Base-by-base conservation (phyloP, 257 asterid species). In the Mentha longifolia region DNA sequence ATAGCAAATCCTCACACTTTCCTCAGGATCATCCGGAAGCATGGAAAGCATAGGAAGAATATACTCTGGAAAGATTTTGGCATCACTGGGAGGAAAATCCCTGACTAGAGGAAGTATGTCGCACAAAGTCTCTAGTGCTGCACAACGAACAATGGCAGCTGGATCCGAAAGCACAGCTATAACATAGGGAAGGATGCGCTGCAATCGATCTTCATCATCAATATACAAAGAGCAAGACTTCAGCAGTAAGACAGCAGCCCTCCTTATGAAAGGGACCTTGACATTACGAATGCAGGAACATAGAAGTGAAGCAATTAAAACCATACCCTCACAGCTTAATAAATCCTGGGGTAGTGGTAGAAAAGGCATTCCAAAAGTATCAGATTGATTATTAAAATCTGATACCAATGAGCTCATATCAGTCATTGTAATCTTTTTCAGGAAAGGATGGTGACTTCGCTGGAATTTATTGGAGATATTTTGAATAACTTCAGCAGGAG, bases 1-100 rank as follows among this genome's bases (percentile, higher is more conserved):
- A 72, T 95, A 95, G 84, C 99, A 95, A 75, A 92, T 89, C 87
- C 99, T 86, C 81, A 95, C 99, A 87, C 95, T 95, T 84, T 95
- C 99, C 85, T 95, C 99, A 2, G 99, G 89, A 84, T 95, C 99
- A 82, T 95, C 99, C 42, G 98, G 97, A 85, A 95, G 90, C 92
- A 83, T 91, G 84, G 97, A 90, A 80, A 93, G 97, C 99, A 95
- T 95, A 4, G 99, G 99, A 81, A 95, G 92, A 75, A 92, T 92
- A 79, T 95, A 95, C 79, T 95, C 99, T 0, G 99, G 99, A 77
- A 95, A 95, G 7, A 95, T 95, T 87, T 95, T 95, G 85, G 99
- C 99, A 81, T 95, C 99, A 82, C 98, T 95, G 0, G 99, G 98
- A 69, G 99, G 98, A 70, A 95, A 95, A 82, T 92, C 99, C 82